A percentile compares a stretch with the other conserved stretches of the same genome.
Conservation (phyloP, 768 basidiomycete genomes). For the Kwoniella shandongensis region DNA sequence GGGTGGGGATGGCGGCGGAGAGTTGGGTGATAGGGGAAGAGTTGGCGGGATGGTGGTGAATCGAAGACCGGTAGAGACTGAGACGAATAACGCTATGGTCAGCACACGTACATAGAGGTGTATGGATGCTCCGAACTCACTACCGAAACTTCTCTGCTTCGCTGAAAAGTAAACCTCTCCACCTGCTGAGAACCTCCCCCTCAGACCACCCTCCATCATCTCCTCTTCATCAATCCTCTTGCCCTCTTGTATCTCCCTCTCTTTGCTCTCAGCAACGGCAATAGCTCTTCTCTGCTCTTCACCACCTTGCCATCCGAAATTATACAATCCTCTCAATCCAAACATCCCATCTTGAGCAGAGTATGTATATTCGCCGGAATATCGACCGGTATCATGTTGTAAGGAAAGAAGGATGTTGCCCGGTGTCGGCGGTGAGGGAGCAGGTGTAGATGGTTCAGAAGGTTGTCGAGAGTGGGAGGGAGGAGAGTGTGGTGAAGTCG, state of each 20-base stretch:
- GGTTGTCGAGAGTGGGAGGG: constrained; percentile 54
- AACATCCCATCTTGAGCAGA: constrained; percentile 93
- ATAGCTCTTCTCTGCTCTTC: constrained; percentile 6
- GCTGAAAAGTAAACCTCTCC: constrained; percentile 92
- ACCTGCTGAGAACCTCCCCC: constrained; percentile 85
- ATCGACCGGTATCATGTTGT: constrained; percentile 88
- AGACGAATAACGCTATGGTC: not conserved
- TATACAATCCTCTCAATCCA: constrained; percentile 82
- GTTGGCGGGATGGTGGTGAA: constrained; percentile 88
- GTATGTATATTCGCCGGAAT: constrained; percentile 91
- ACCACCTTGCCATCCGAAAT: constrained; percentile 71
- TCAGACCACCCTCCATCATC: constrained; percentile 83
- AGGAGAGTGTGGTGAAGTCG: constrained; percentile 24
- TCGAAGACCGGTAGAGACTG: constrained; percentile 90
- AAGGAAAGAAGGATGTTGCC: constrained; percentile 69
- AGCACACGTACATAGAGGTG: not conserved
- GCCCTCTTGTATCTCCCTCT: constrained; percentile 46
- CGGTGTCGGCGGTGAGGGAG: constrained; percentile 50
- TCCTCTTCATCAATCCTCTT: constrained; percentile 96
- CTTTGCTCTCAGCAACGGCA: constrained; percentile 57
- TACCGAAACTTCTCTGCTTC: constrained; percentile 87
- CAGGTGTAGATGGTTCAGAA: constrained; percentile 54
- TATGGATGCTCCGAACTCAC: constrained; percentile 57
- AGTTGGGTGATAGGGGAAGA: constrained; percentile 60
- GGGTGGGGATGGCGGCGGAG: constrained; percentile 64